phyloP scores from a whole-genome alignment of 352 stramenopile species.

The Globisporangium spinosum region DNA sequence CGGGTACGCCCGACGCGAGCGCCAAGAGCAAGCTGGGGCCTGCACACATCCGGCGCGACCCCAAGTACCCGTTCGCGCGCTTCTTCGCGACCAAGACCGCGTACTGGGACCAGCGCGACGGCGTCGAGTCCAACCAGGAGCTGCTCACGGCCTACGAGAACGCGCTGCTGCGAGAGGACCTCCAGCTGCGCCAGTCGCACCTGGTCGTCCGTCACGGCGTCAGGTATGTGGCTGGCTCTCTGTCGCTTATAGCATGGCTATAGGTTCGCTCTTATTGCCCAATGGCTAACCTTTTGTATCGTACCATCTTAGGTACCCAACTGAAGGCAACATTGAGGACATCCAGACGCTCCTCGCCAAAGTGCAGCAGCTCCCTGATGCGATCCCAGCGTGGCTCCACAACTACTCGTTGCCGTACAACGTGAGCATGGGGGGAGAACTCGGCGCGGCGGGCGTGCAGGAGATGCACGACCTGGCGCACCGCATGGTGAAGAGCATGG shows the following conservation, averaged over 20 bases:
- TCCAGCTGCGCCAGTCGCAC: slow-evolving; percentile 63
- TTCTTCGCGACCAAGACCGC: slow-evolving; percentile 57
- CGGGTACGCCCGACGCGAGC: slow-evolving; percentile 3
- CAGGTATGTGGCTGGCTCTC: slow-evolving; percentile 24
- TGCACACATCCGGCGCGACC: slow-evolving; percentile 13
- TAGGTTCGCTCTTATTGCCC: not conserved
- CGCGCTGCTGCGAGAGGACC: slow-evolving; percentile 24
- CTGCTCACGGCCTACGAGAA: slow-evolving; percentile 24
- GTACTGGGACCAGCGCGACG: slow-evolving; percentile 51
- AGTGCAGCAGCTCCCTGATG: slow-evolving; percentile 30
- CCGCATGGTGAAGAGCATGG: slow-evolving; percentile 24
- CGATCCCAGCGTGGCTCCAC: slow-evolving; percentile 51
- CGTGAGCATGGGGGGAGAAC: slow-evolving; percentile 36
- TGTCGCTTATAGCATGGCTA: not conserved
- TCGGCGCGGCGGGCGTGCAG: slow-evolving; percentile 31
- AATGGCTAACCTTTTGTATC: not conserved
- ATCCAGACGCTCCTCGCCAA: slow-evolving; percentile 45
- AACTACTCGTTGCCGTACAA: slow-evolving; percentile 74
- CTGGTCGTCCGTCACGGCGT: slow-evolving; percentile 60
- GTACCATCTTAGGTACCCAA: slow-evolving; percentile 42
- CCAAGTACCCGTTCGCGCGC: slow-evolving; percentile 21
- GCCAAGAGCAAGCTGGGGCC: slow-evolving; percentile 8
- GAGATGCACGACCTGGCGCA: slow-evolving; percentile 38
- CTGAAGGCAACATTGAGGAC: slow-evolving; percentile 38
- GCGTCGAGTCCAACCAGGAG: slow-evolving; percentile 20